A percentile compares a stretch with the other conserved stretches of the same genome.
Conservation (phyloP, 257 asterid genomes). For the Fraxinus cuspidata region DNA sequence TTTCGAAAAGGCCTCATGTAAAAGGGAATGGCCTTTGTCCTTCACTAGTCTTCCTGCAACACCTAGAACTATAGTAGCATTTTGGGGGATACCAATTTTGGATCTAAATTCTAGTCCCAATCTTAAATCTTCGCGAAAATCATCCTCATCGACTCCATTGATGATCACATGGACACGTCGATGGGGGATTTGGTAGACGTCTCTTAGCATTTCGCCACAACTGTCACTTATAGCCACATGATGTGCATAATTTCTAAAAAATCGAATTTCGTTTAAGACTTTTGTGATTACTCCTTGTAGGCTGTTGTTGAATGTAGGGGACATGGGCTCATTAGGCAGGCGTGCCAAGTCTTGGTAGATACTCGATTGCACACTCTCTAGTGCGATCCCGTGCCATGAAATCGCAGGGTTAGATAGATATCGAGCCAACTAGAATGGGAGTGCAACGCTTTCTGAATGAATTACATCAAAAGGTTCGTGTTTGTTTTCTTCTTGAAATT, state of each 20-base stretch:
- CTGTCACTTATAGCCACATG: constrained; percentile 91
- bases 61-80: constrained; percentile 76
- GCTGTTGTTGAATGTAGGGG: constrained; percentile 48
- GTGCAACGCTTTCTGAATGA: constrained; percentile 88
- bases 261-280: constrained; percentile 73
- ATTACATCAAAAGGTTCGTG: constrained; percentile 57
- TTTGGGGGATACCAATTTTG: constrained; percentile 63
- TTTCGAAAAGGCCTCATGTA: constrained; percentile 69
- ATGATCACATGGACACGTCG: constrained; percentile 78
- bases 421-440: constrained; percentile 69
- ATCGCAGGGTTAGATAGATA: constrained; percentile 61
- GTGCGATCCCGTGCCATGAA: constrained; percentile 95
- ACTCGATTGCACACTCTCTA: constrained; percentile 80
- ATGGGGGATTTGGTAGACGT: constrained; percentile 78
- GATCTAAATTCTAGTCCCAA: constrained; percentile 50
- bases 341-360: constrained; percentile 73
- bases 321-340: constrained; percentile 47
- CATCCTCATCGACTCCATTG: constrained; percentile 80
- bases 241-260: constrained; percentile 73
- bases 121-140: constrained; percentile 44
- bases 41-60: constrained; percentile 85
- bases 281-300: constrained; percentile 72
- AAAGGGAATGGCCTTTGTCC: constrained; percentile 89
- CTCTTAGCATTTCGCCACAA: constrained; percentile 93
- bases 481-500: constrained; percentile 52